Percentiles rank a stretch among this genome's conserved stretches.
Evolutionary conservation across 78 protist species (phyloP).

Genomic region (Pigoraptor vietnamica): DNA sequence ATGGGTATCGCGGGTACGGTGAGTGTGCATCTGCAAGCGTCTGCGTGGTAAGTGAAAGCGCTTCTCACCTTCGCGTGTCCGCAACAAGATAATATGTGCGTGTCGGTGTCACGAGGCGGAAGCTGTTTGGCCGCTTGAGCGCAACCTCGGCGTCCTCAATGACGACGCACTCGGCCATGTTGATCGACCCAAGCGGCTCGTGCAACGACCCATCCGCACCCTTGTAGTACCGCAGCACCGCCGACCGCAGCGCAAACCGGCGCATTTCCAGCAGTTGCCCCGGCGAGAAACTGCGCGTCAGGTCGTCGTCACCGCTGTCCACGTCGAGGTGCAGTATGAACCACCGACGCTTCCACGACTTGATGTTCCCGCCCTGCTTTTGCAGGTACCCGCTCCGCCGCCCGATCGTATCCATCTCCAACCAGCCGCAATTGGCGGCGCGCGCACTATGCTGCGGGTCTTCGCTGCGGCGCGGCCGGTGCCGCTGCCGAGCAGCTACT

Average conservation of each 20-base stretch:
- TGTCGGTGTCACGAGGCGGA: neutral
- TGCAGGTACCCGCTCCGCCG: neutral
- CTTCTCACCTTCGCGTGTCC: neutral
- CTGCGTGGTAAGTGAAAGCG: too few species aligned
- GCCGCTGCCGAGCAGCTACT: too few species aligned
- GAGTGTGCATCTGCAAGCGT: too few species aligned
- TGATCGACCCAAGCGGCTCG: neutral
- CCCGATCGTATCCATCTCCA: neutral
- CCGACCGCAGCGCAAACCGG: neutral
- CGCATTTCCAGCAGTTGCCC: neutral
- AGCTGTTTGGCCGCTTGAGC: neutral
- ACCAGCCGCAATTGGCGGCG: neutral
- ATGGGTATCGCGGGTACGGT: too few species aligned
- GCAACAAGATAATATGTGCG: neutral
- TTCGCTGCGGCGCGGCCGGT: neutral
- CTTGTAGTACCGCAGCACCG: neutral
- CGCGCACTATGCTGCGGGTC: neutral
- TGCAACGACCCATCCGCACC: neutral
- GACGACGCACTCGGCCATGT: neutral
- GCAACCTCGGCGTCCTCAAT: neutral
- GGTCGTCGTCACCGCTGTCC: neutral
- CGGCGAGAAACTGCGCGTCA: neutral
- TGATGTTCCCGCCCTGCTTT: neutral
- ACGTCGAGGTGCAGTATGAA: neutral
- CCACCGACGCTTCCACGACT: neutral